A percentile compares a stretch with the other conserved stretches of the same genome.
phyloP scores from a whole-genome alignment of 129 eudicot species.

The Logfia minima region DNA sequence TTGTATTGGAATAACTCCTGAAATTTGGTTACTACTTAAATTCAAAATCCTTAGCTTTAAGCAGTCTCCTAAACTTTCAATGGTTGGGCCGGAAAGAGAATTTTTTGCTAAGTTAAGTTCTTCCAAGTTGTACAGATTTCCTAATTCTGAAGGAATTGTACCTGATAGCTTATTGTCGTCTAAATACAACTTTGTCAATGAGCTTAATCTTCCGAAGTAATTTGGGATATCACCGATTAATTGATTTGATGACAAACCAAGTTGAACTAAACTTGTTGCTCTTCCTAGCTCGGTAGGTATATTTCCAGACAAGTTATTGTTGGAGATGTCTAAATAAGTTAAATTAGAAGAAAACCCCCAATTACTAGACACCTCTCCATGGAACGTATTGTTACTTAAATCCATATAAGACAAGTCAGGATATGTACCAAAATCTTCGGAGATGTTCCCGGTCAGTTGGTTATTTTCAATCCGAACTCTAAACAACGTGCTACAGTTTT shows the following conservation, averaged over 20 bases:
- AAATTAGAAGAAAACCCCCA: conserved; percentile 39
- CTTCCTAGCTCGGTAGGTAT: conserved; percentile 30
- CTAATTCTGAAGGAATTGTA: conserved; percentile 33
- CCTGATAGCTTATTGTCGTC: conserved; percentile 32
- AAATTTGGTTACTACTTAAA: conserved; percentile 35
- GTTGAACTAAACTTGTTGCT: conserved; percentile 19
- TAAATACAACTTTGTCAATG: conserved; percentile 22
- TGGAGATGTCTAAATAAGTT: conserved; percentile 27
- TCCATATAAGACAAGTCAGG: conserved; percentile 33
- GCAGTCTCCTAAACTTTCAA: conserved; percentile 25
- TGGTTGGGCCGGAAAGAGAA: conserved; percentile 31
- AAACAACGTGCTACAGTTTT: conserved; percentile 31
- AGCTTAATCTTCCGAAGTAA: conserved; percentile 18
- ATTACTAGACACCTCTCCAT: conserved; percentile 37
- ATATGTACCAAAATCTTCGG: conserved; percentile 40
- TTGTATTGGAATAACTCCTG: conserved; percentile 26
- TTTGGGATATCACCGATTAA: conserved; percentile 43
- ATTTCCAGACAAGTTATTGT: conserved; percentile 39
- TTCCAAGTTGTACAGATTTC: conserved; percentile 22
- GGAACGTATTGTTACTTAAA: conserved; percentile 33
- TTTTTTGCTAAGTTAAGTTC: conserved; percentile 39
- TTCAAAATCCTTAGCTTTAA: conserved; percentile 25
- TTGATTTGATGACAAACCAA: conserved; percentile 34
- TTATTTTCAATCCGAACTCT: conserved; percentile 33
- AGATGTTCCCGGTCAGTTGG: conserved; percentile 36